phyloP scores from a whole-genome alignment of 192 early-diverging fungal genomes.

The Linnemannia exigua region DNA sequence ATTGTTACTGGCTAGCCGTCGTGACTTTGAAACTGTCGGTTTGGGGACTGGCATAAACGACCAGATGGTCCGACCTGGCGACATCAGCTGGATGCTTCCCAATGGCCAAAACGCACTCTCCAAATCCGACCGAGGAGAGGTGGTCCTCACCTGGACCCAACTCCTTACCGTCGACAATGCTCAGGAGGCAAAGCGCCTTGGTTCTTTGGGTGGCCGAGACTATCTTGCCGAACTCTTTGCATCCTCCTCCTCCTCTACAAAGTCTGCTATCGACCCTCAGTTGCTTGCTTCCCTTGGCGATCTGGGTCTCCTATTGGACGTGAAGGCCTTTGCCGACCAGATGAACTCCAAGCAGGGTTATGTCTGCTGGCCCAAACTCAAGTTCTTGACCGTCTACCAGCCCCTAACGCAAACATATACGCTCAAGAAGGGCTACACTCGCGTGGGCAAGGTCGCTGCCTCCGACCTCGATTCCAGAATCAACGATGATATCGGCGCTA shows the following conservation, averaged over 20 bases:
- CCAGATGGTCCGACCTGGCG: not conserved
- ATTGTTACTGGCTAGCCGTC: not conserved
- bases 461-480: conserved; percentile 1
- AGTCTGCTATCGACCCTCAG: not conserved
- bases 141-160: not conserved
- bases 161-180: not conserved
- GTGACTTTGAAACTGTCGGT: not conserved
- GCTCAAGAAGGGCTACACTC: not conserved
- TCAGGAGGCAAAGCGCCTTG: not conserved
- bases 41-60: not conserved
- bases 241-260: not conserved
- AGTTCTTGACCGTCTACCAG: not conserved
- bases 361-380: not conserved
- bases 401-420: not conserved
- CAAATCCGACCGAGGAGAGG: not conserved
- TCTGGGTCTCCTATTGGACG: not conserved
- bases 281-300: not conserved
- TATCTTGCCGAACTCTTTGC: not conserved
- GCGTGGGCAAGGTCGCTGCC: not conserved
- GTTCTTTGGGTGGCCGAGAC: not conserved
- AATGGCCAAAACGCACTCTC: not conserved
- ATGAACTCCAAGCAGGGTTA: conserved; percentile 1
- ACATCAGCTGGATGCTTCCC: not conserved
- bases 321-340: not conserved
- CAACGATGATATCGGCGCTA: not conserved